Evolutionary conservation across 371 early-diverging fungal genomes (phyloP), one percentile per base, ranked within the genome.

Genomic region (Dinochytrium kinnereticum): DNA sequence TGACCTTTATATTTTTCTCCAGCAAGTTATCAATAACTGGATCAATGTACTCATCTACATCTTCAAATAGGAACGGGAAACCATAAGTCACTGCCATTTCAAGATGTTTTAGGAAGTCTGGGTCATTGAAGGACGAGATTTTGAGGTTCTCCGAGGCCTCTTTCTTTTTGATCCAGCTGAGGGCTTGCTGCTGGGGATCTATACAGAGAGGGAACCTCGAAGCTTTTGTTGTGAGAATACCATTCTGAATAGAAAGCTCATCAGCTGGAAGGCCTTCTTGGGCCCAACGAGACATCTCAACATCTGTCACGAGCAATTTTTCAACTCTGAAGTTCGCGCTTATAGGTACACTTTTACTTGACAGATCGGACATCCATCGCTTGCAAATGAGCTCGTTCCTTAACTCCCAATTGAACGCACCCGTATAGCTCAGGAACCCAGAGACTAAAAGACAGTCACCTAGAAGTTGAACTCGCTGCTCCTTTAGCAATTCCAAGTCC

Each of bases 61-160:
- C 89, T 71, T 89, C 89, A 71, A 89, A 89, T 26, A 89, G 70
- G 80, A 87, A 87, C 24, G 89, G 89, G 70, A 89, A 87, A 28
- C 89, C 89, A 59, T 89, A 89, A 0, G 89, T 87, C 30, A 89
- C 81, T 2, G 88, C 88, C 88, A 89, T 85, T 75, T 89, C 89
- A 44, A 89, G 76, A 64, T 89, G 89, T 75, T 89, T 89, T 51
- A 89, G 73, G 71, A 89, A 89, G 64, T 89, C 89, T 0, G 85
- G 84, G 72, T 89, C 89, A 67, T 82, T 85, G 72, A 89, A 89
- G 0, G 88, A 81, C 0, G 85, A 85, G 2, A 86, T 76, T 71
- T 89, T 89, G 17, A 89, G 76, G 57, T 84, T 86, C 69, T 89
- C 84, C 26, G 75, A 64, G 2, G 79, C 86, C 74, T 89, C 89